phyloP scores from a whole-genome alignment of 805 yeast species.

The Allodekkera sacchari region DNA sequence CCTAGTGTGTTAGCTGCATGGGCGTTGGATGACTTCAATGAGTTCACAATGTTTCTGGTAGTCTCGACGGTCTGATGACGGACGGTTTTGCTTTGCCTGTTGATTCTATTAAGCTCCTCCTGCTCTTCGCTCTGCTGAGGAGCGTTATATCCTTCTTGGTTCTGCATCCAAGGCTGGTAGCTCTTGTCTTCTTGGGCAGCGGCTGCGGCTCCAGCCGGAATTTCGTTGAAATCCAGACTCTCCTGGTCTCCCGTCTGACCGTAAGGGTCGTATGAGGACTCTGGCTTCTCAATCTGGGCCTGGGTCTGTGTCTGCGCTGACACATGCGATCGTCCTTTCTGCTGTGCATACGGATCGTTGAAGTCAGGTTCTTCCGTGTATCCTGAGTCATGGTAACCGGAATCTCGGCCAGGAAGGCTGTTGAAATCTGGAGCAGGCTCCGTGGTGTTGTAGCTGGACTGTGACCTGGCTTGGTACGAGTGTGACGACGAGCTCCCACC shows the following conservation, averaged over 20 bases:
- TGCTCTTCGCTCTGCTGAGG: conserved; percentile 24
- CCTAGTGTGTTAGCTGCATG: conserved; percentile 80
- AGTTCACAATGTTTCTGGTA: conserved; percentile 71
- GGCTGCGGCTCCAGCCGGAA: conserved; percentile 4
- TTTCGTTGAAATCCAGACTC: conserved; percentile 3
- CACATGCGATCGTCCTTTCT: conserved; percentile 4
- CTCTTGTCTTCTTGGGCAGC: conserved; percentile 20
- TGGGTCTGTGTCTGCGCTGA: conserved; percentile 4
- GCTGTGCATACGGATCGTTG: conserved; percentile 23
- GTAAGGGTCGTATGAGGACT: conserved; percentile 1
- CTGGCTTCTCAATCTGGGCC: neutral
- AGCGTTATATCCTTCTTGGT: conserved; percentile 13
- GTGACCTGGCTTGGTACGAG: no score
- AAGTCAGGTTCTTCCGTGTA: no score
- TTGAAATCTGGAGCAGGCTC: no score
- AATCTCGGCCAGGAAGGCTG: no score
- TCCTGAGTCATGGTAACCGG: no score
- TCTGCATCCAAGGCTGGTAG: conserved; percentile 16
- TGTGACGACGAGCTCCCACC: no score
- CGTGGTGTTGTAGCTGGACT: no score
- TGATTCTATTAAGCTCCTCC: conserved; percentile 75
- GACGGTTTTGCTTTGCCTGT: conserved; percentile 59
- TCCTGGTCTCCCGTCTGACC: neutral
- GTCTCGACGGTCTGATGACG: conserved; percentile 74
- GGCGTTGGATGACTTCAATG: conserved; percentile 65